Evolutionary conservation across 2,329 filamentous ascomycete species (phyloP), one percentile per base, ranked within the genome.

Genomic region (Apiospora hydei): DNA sequence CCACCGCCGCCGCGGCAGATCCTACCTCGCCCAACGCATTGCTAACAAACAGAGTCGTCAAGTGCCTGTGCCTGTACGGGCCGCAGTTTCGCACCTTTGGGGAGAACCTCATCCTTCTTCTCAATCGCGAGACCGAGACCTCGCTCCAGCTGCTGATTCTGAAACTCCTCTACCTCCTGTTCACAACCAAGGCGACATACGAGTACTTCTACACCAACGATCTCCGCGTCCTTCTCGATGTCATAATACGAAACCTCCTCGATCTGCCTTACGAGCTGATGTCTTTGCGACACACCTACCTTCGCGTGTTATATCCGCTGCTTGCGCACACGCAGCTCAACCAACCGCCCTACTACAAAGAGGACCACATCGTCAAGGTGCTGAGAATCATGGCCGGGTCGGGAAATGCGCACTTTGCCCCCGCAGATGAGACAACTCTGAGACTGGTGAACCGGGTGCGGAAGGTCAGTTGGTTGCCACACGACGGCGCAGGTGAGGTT

Each of bases 191-290:
- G 71, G 90, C 93, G 21, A 99, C 96, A 0, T 94, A 96, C 81
- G 96, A 99, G 83, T 99, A 98, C 83, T 99, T 99, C 80, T 99
- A 98, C 82, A 98, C 95, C 41, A 99, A 99, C 80, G 96, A 99
- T 79, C 87, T 99, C 43, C 93, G 94, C 72, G 96, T 99, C 5
- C 89, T 99, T 21, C 88, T 98, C 67, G 96, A 99, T 79, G 96
- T 99, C 75, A 95, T 99, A 72, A 94, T 99, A 73, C 93, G 96
- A 61, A 99, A 99, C 78, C 87, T 99, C n/a, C 91, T 98, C 78
- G 96, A 99, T 80, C 87, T 99, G 11, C 96, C 97, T 0, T 92
- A 96, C 78, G 96, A 98, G 80, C 91, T 89, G 73, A 86, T 87
- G 74, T 87, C 90, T 24, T 85, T 99, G 72, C 90, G 96, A 49